These are phyloP conservation scores for Colletotrichum horii DNA, from an alignment of 2,329 filamentous ascomycete genomes.

Conservation along the genomic window DNA sequence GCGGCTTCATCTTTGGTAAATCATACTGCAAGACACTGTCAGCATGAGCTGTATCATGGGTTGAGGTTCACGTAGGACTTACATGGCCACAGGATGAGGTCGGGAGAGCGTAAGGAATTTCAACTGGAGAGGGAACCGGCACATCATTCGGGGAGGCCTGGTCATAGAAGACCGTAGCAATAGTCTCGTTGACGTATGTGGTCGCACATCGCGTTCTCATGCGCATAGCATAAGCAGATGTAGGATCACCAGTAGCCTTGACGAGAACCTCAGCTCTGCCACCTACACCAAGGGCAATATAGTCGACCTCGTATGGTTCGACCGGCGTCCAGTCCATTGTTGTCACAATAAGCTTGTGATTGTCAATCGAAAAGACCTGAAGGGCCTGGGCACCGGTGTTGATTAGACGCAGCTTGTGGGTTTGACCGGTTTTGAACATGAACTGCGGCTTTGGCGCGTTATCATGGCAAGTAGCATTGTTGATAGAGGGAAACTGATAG, in stretches of 20 bases:
- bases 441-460: background rate
- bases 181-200: background rate
- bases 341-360: conserved; percentile 4
- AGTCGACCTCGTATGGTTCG: conserved; percentile 15
- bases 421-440: conserved; percentile 11
- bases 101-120: background rate
- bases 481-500: conserved; percentile 60
- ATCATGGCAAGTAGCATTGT: conserved; percentile 39
- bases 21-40: background rate
- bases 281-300: background rate
- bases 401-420: conserved; percentile 12
- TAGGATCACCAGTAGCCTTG: conserved; percentile 1
- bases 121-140: background rate
- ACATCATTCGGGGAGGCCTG: background rate
- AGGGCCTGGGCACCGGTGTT: conserved; percentile 18
- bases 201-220: background rate
- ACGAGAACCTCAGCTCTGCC: conserved; percentile 12
- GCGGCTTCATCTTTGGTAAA: background rate
- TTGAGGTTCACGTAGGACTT: background rate
- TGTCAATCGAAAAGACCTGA: conserved; percentile 17
- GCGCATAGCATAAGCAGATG: conserved; percentile 4
- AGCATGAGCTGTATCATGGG: background rate
- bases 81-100: background rate
- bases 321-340: conserved; percentile 11
- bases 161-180: conserved; percentile 1